A percentile compares a stretch with the other conserved stretches of the same genome.
Conservation (phyloP, 306 rosid species). For the Inga leiocalycina region DNA sequence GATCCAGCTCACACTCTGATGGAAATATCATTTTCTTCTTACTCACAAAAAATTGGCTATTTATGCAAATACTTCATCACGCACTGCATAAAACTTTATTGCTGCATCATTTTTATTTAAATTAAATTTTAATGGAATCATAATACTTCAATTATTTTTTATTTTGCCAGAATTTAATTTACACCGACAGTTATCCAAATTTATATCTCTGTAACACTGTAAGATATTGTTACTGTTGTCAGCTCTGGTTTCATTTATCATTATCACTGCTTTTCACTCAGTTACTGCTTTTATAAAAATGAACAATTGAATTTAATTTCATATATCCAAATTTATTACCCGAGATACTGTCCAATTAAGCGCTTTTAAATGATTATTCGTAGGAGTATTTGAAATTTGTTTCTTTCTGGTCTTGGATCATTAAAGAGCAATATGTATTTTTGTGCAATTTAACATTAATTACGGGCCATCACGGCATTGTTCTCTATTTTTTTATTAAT, state of each 20-base stretch:
- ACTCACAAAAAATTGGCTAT: background rate
- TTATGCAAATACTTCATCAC: background rate
- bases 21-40: background rate
- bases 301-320: background rate
- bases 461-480: background rate
- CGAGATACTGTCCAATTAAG: background rate
- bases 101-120: background rate
- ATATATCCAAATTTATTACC: background rate
- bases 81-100: background rate
- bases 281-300: background rate
- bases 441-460: background rate
- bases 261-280: background rate
- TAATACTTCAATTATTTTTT: background rate
- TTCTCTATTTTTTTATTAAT: background rate
- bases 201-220: background rate
- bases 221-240: constrained; percentile 1
- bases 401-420: background rate
- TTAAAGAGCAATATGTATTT: background rate
- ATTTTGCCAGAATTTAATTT: background rate
- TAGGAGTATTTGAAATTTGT: background rate
- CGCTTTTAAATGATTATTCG: background rate
- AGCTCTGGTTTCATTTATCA: background rate
- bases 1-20: constrained; percentile 80
- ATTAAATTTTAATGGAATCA: background rate
- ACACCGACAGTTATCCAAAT: background rate